Conservation (phyloP, 352 stramenopile genomes). For the Phytophthora cactorum region DNA sequence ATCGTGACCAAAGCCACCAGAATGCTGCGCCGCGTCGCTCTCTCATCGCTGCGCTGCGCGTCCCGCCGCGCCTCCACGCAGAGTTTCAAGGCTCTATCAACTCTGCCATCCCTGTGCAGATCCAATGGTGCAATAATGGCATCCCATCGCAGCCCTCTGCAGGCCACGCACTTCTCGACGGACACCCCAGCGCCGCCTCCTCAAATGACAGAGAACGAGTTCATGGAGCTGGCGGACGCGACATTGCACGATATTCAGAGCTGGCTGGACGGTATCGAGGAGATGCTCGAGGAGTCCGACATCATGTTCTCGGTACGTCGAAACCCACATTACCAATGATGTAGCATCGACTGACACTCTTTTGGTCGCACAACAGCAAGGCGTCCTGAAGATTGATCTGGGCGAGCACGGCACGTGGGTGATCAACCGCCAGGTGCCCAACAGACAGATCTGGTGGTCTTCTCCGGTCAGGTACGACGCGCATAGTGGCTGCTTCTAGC, state of each 20-base stretch:
- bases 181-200: conserved; percentile 12
- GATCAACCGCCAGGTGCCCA: conserved; percentile 98
- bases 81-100: conserved; percentile 15
- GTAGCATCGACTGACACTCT: background rate
- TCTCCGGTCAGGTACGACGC: conserved; percentile 90
- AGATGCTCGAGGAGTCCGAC: conserved; percentile 87
- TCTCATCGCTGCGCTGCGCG: conserved; percentile 29
- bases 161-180: conserved; percentile 26
- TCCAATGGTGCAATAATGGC: background rate
- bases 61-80: conserved; percentile 13
- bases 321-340: background rate
- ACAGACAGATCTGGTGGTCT: conserved; percentile 97
- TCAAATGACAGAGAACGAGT: conserved; percentile 75
- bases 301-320: conserved; percentile 73
- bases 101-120: conserved; percentile 3
- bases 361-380: conserved; percentile 74
- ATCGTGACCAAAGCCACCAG: conserved; percentile 10
- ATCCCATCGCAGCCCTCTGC: conserved; percentile 1
- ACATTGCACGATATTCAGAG: conserved; percentile 78
- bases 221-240: conserved; percentile 78
- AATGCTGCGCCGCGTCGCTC: conserved; percentile 34
- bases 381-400: conserved; percentile 95
- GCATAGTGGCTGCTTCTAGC: background rate
- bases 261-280: conserved; percentile 84
- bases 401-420: conserved; percentile 96